Base-by-base conservation (phyloP, 1,284 basidiomycete genomes). In the Cryptococcus sp. region DNA sequence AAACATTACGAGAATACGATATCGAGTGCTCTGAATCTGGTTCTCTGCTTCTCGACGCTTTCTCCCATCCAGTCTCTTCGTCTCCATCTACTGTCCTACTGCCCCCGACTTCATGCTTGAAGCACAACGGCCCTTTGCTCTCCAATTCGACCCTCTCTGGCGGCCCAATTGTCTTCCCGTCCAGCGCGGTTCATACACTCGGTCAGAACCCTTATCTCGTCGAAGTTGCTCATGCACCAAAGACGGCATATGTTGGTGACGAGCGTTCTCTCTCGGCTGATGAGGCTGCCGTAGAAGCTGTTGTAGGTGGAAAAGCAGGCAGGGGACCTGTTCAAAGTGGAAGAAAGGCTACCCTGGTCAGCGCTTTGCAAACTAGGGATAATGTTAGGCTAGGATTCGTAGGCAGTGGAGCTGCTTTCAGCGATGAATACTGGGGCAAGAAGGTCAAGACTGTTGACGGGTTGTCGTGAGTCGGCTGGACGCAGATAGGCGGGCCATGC, bases 331-430 rank as follows among this genome's bases (percentile, higher is more conserved):
- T 55, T 76, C 85, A 52, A 81, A 86, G 86, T 0, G 91, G 91
- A 4, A 83, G 82, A 56, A 80, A 82, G 34, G 78, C 91, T 40
- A 79, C 81, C 24, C 78, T 97, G 36, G 89, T 91, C 42, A 87
- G 86, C 3, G 93, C 89, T 5, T 88, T 98, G 80, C 94, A 98
- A 76, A 83, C 90, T 1, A 76, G 80, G 22, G 82, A 83, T 53
- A 90, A 87, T 61, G 85, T 86, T 0, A 80, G 93, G 10, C 83
- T 85, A 22, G 82, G 85, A 2, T 96, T 91, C 77, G 79, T 87
- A 2, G 94, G 93, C 9, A 85, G 88, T 32, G 79, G 85, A 1
- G 86, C 87, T 7, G 61, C 93, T 54, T 87, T 98, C 72, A 83
- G 81, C 19, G 75, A 81, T 55, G 55, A 61, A 42, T 73, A 69